Base-by-base conservation (phyloP, 805 yeast species). In the Ogataea paradorogensis region DNA sequence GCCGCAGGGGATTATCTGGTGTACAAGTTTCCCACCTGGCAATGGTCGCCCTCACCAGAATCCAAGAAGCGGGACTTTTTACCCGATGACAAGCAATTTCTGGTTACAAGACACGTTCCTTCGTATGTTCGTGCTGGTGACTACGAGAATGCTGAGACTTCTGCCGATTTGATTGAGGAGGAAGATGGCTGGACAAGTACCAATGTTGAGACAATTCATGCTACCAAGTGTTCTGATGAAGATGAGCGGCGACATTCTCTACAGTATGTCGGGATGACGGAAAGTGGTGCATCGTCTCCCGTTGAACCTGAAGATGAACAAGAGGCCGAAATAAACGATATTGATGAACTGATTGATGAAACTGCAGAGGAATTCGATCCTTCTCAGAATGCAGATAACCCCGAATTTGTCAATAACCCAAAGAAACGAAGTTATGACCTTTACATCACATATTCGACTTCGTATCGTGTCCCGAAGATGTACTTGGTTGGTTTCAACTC, bases 21-120 rank as follows among this genome's bases (percentile, higher is more conserved):
- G 23, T 82, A 80, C 62, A 86, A 84, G 69, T 93, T 93, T 60
- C 98, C 99, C 2, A 93, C 98, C 1, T 93, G 99, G 99, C 79
- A 80, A 46, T 93, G 99, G 99, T 67, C 78, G 2, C 67, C 77
- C 3, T 80, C 83, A 1, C 75, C 83, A 11, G 62, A 69, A 10
- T 66, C 73, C 7, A 74, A 71, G 49, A 66, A 59, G 33, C 76
- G 81, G 47, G 83, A 78, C 46, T 93, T 88, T 52, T 65, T 93
- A 43, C 99, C 99, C 1, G 66, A 67, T 1, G 90, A 86, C 50
- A 93, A 88, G 63, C 99, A 93, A 65, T 86, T 74, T 50, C 66
- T 93, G 29, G 85, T 93, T 3, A 89, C 97, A 0, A 76, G 80
- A 53, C 95, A 87, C 58, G 97, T 93, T 3, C 96, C 97, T 3